A percentile compares a stretch with the other conserved stretches of the same genome.
Conservation (phyloP, 2,329 filamentous ascomycete genomes). For the Penicillium sp. region DNA sequence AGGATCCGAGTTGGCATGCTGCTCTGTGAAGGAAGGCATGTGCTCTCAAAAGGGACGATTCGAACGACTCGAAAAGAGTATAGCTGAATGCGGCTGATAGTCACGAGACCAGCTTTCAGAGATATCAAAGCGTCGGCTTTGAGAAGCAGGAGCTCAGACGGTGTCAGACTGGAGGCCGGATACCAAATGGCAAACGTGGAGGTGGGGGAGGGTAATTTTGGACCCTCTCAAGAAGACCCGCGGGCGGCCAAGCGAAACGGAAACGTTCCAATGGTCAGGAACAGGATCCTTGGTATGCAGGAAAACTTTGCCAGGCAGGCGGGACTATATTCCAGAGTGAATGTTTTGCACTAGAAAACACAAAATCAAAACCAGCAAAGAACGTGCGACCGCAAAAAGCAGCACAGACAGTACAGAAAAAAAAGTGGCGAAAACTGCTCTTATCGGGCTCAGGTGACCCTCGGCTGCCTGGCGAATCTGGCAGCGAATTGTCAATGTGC, state of each 20-base stretch:
- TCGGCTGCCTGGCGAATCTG: constrained; percentile 20
- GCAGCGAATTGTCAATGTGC: constrained; percentile 1
- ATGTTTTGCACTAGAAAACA: neutral
- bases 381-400: neutral
- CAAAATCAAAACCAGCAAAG: neutral
- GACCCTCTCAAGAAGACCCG: neutral
- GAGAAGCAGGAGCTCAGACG: neutral
- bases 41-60: constrained; percentile 8
- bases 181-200: constrained; percentile 6
- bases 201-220: constrained; percentile 15
- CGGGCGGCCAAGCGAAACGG: constrained; percentile 19
- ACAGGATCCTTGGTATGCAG: constrained; percentile 6
- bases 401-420: neutral
- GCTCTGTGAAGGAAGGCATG: constrained; percentile 34
- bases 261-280: constrained; percentile 15
- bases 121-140: neutral
- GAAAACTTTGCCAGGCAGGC: constrained; percentile 4
- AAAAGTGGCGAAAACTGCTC: constrained; percentile 20
- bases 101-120: constrained; percentile 1
- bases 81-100: neutral
- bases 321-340: neutral
- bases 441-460: constrained; percentile 25
- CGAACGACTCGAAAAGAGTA: neutral
- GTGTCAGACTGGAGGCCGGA: neutral
- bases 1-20: constrained; percentile 19